A percentile compares a stretch with the other conserved stretches of the same genome.
Evolutionary conservation across 2,329 filamentous ascomycete genomes (phyloP).

Genomic region (Teratosphaeria gauchensis): DNA sequence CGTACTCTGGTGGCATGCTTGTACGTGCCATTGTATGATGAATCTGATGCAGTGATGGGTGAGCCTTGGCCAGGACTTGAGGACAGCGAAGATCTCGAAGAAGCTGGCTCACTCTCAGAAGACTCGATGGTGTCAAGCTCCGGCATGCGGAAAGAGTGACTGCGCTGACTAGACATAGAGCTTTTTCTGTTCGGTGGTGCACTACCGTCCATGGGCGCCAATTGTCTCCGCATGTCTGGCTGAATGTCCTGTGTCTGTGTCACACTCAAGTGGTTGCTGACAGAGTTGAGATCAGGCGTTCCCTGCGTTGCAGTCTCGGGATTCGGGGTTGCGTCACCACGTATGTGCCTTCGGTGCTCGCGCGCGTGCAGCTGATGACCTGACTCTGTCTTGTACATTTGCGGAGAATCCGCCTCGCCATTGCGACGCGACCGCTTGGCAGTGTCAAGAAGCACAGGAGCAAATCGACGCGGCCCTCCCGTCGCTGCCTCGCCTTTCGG

Average conservation of each 20-base stretch:
- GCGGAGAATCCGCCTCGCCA: constrained; percentile 52
- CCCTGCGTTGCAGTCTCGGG: neutral
- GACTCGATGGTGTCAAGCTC: constrained; percentile 53
- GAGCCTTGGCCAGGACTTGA: constrained; percentile 28
- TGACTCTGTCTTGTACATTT: constrained; percentile 49
- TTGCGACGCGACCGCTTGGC: constrained; percentile 60
- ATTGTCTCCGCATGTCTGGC: constrained; percentile 14
- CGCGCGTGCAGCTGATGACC: constrained; percentile 19
- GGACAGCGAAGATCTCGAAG: constrained; percentile 30
- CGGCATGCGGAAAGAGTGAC: constrained; percentile 51
- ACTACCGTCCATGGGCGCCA: constrained; percentile 24
- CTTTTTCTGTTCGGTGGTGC: constrained; percentile 19
- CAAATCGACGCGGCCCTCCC: constrained; percentile 45
- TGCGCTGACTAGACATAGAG: constrained; percentile 24
- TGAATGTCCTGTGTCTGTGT: constrained; percentile 9
- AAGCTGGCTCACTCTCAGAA: constrained; percentile 38
- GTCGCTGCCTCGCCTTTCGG: constrained; percentile 16
- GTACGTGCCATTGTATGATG: constrained; percentile 34
- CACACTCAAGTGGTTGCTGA: neutral
- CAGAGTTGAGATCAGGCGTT: neutral
- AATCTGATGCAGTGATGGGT: constrained; percentile 39
- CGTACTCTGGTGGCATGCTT: constrained; percentile 45
- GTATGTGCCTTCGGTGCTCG: constrained; percentile 22
- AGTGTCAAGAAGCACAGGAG: constrained; percentile 73
- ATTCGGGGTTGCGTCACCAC: constrained; percentile 11